Evolutionary conservation across 202 grass and related monocot genomes (phyloP).

Genomic region (Eragrostis tef): DNA sequence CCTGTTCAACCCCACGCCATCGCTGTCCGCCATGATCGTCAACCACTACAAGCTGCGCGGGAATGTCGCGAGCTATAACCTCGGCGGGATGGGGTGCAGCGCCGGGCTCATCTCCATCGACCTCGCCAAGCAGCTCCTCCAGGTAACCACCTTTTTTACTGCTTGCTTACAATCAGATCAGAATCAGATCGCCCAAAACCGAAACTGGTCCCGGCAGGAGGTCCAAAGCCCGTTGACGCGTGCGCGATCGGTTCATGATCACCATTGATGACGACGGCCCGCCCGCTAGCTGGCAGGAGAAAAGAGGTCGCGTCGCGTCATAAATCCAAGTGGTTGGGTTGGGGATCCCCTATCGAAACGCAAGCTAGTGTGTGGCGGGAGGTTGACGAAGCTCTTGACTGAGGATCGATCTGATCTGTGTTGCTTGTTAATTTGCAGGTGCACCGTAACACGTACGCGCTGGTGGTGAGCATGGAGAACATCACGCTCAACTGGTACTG

Average conservation of each 20-base stretch:
- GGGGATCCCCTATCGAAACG: too few species aligned
- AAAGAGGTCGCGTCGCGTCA: not conserved
- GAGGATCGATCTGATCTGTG: not conserved
- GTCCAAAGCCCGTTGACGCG: not conserved
- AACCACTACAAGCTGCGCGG: constrained; percentile 81
- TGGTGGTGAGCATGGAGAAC: constrained; percentile 88
- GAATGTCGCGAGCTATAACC: constrained; percentile 71
- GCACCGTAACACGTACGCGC: constrained; percentile 66
- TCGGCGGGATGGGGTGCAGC: constrained; percentile 85
- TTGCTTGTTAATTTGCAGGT: constrained; percentile 35
- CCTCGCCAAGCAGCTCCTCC: constrained; percentile 80
- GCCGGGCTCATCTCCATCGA: constrained; percentile 81
- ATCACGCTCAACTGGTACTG: constrained; percentile 95
- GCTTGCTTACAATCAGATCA: too few species aligned
- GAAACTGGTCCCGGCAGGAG: not conserved
- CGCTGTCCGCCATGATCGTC: constrained; percentile 76
- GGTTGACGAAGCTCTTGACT: not conserved
- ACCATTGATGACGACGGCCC: not conserved
- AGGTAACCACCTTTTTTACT: constrained; percentile 38
- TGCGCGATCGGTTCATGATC: not conserved
- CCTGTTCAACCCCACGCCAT: constrained; percentile 74
- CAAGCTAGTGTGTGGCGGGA: too few species aligned
- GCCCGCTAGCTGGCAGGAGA: too few species aligned
- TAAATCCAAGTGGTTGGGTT: not conserved
- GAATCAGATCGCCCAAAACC: too few species aligned